Base-by-base conservation (phyloP, 352 stramenopile species). In the Globisporangium parvum region DNA sequence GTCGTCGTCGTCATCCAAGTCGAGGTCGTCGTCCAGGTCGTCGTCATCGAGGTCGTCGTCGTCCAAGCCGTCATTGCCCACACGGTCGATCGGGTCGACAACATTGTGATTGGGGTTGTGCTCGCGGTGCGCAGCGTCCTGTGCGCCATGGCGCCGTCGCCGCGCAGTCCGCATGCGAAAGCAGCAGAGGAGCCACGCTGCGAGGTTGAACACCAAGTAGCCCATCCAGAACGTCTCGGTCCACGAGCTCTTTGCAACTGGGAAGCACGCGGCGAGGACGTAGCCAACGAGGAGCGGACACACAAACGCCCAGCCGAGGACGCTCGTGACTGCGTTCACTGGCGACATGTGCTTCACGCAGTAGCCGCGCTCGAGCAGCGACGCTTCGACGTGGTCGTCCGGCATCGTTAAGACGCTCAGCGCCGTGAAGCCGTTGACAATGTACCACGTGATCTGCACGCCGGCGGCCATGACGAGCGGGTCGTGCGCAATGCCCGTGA, bases 141-240 rank as follows among this genome's bases (percentile, higher is more conserved):
- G 56, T 11, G 73, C 66, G 37, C 72, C 61, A 8, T 67, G 54
- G 28, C 64, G 67, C 15, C 73, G 74, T 51, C 72, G 71, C 20
- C 73, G 70, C 40, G 71, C 77, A 23, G 66, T 42, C 47, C 75
- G 83, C 28, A 71, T 55, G 21, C 62, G 73, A 54, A 93, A 88
- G 47, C 77, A 89, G 63, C 83, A 95, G 10, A 91, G 60, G 47
- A 90, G 60, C 83, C 84, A 95, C 24, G 67, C 69, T 21, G 71
- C 68, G 18, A 90, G 28, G 66, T 95, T 91, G 49, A 90, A 76
- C 12, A 79, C 44, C 47, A 92, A 67, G 53, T 88, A 93, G 14
- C 85, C 85, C 64, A 90, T 73, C 62, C 83, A 75, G 41, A 89
- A 88, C n/a, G 67, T 80, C 60, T 91, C 80, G 35, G 80, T 60